Evolutionary conservation across 208 protist species (phyloP), one percentile per base, ranked within the genome.

Genomic region (Leishmania martiniquensis): DNA sequence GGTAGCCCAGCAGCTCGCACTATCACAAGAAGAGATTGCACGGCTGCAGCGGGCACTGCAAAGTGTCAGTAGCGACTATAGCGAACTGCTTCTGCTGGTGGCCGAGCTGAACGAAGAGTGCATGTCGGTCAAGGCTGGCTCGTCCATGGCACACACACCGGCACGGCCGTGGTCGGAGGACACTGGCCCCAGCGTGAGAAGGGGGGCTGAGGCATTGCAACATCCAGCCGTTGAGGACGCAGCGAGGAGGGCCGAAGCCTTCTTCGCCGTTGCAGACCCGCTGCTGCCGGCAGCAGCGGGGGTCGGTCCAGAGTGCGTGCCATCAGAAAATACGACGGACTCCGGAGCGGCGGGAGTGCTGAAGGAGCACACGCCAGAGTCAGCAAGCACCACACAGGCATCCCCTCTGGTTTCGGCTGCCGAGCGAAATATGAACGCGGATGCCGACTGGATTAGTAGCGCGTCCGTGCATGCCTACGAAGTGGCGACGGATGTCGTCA

Each of bases 81-180:
- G 86, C 49, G 82, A 90, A 3, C 51, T 93, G 66, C 80, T 95
- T 37, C 55, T 95, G 34, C 72, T 95, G 9, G 87, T 91, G 20
- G 91, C 80, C 32, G 83, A 93, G 63, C 66, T 94, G 9, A 85
- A 87, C 59, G 83, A 87, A 45, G 86, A 91, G 70, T 81, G 76
- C 42, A 63, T 54, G 0, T 73, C 75, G 0, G 70, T 78, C 34
- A 76, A 77, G 47, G 78, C 75, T 0, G 34, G 20, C 17, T 83
- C 83, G 1, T 79, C 78, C 3, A 59, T 74, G 22, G 69, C 67
- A 15, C 63, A 52, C 5, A 81, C 76, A 22, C 76, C 76, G 7
- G 66, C 37, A n/a, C 76, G 83, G 44, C 80, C 44, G 68, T 45
- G 72, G 51, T 29, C 55, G 1, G 60, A 77, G 12, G 73, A 73